Evolutionary conservation across 495 filamentous ascomycete genomes (phyloP), one percentile per base, ranked within the genome.

Genomic region (Penicillium subrubescens): DNA sequence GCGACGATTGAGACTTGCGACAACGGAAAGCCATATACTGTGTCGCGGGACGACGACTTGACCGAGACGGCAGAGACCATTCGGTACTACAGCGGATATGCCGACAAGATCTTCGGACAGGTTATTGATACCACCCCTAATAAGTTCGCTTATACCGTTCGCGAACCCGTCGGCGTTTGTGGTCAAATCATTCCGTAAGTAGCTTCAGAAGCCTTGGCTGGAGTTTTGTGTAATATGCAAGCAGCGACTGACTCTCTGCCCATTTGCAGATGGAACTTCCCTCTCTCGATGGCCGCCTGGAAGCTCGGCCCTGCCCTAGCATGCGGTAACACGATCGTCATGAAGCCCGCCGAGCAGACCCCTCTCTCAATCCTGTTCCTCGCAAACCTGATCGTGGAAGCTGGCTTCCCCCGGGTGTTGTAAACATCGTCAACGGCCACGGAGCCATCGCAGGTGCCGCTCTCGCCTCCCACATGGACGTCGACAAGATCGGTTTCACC

Each of bases 1-100:
- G 92, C 92, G 44, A 93, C 92, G 0, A 93, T 97, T 54, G 94
- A 97, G 80, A 90, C 91, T 0, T 94, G 93, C 84, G 94, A 97
- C 74, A 97, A 96, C 70, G 94, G 93, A 69, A 97, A 97, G 75
- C 89, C 92, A 2, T 93, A 93, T 71, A 75, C 75, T 6, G 89
- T 90, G 35, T 83, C 92, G 1, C 76, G 90, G 37, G 86, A 80
- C 58, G 89, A 90, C 50, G 92, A 97, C 69, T 66, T 96, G 33
- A 81, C 75, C 71, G 92, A 94, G 68, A 88, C 91, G 23, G 72
- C 85, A 34, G 83, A 82, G 15, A 86, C 86, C n/a, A 73, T 97
- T 48, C 88, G 87, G 65, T 97, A 97, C 76, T 97, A 96, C 65
- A 92, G 83, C 46, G 94, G 94, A 19, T 97, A 86, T 68, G 90